Percentiles rank a stretch among this genome's conserved stretches.
phyloP scores from a whole-genome alignment of 495 filamentous ascomycete species.

The Hypoxylon lienhwacheense region DNA sequence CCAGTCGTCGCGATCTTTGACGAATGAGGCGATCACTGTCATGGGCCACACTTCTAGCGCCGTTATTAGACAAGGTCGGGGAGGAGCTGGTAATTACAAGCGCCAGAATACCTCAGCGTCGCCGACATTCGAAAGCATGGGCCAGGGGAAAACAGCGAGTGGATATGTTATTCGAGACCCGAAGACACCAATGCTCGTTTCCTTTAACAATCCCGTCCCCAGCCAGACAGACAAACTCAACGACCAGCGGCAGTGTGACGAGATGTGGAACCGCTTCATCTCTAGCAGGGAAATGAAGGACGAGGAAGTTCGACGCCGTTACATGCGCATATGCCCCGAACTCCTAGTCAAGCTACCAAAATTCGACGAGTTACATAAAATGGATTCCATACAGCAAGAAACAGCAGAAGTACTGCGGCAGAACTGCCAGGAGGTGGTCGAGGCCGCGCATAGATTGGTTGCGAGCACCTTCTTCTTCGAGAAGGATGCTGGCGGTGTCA shows the following conservation, averaged over 20 bases:
- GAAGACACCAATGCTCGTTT: slow-evolving; percentile 31
- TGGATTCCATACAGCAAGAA: slow-evolving; percentile 22
- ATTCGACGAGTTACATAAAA: slow-evolving; percentile 29
- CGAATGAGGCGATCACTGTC: slow-evolving; percentile 30
- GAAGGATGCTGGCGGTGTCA: slow-evolving; percentile 32
- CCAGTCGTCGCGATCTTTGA: slow-evolving; percentile 25
- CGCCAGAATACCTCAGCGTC: slow-evolving; percentile 22
- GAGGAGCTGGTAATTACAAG: slow-evolving; percentile 36
- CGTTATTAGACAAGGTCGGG: slow-evolving; percentile 35
- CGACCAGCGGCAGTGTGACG: slow-evolving; percentile 36
- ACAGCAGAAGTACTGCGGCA: slow-evolving; percentile 24
- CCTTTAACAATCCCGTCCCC: slow-evolving; percentile 36
- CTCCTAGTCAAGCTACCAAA: slow-evolving; percentile 35
- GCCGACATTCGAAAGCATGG: neutral
- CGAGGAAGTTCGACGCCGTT: slow-evolving; percentile 21
- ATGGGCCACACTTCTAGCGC: slow-evolving; percentile 10
- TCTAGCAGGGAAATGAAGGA: slow-evolving; percentile 19
- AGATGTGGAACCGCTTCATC: slow-evolving; percentile 39
- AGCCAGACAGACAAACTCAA: slow-evolving; percentile 35
- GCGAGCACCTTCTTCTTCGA: slow-evolving; percentile 48
- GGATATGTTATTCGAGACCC: slow-evolving; percentile 36
- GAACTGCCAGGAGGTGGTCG: slow-evolving; percentile 31
- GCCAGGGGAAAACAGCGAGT: slow-evolving; percentile 6
- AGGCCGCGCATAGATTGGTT: slow-evolving; percentile 43
- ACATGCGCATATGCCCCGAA: slow-evolving; percentile 41